These are phyloP conservation scores for Neospermospora avenae DNA, from an alignment of 2,329 filamentous ascomycete species.

Conservation along the genomic window DNA sequence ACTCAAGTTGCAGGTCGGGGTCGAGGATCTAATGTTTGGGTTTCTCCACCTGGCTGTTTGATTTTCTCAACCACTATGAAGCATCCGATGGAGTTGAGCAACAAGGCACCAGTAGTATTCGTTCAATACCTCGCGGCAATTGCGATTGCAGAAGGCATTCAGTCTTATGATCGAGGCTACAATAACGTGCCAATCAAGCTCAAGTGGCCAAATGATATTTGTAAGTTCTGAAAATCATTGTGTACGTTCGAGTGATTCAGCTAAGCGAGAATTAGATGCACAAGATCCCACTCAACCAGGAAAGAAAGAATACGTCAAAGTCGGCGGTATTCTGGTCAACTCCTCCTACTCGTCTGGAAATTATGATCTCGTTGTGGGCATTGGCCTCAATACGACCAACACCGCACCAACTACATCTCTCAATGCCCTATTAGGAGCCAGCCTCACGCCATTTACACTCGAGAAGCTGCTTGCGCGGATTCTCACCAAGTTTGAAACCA, in stretches of 20 bases:
- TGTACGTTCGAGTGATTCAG: background rate
- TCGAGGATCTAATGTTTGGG: conserved; percentile 90
- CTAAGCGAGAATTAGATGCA: conserved; percentile 48
- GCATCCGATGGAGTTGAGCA: conserved; percentile 70
- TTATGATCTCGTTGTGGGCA: conserved; percentile 83
- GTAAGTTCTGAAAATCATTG: conserved; percentile 42
- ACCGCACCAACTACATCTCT: conserved; percentile 82
- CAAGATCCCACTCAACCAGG: conserved; percentile 56
- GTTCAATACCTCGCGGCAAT: conserved; percentile 90
- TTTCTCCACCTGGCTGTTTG: conserved; percentile 80
- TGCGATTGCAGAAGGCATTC: conserved; percentile 80
- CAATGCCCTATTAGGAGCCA: conserved; percentile 61
- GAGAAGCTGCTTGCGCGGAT: conserved; percentile 83
- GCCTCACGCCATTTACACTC: conserved; percentile 57
- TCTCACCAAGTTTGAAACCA: conserved; percentile 70
- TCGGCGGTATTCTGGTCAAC: conserved; percentile 90
- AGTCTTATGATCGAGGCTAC: conserved; percentile 75
- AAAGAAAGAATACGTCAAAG: conserved; percentile 68
- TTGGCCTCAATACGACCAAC: conserved; percentile 85
- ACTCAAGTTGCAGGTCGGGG: conserved; percentile 86
- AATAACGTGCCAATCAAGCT: conserved; percentile 73
- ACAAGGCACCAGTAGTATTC: conserved; percentile 79
- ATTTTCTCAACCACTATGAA: conserved; percentile 88
- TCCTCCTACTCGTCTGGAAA: conserved; percentile 72
- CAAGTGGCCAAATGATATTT: conserved; percentile 98